Evolutionary conservation across 1,284 basidiomycete species (phyloP).

Genomic region (Acaromyces ingoldii): DNA sequence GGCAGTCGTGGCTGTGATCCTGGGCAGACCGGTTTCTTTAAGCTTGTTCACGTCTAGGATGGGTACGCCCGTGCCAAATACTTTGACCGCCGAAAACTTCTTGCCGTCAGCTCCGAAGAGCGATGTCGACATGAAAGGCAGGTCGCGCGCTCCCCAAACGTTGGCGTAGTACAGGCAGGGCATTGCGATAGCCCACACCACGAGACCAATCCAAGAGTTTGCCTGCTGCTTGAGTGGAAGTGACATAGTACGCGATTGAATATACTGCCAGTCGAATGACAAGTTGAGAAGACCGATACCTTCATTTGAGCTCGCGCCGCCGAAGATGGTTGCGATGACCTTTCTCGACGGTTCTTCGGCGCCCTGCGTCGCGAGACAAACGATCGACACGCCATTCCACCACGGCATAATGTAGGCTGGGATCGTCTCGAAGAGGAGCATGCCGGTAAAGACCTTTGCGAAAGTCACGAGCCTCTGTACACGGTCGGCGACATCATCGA

Average conservation of each 20-base stretch:
- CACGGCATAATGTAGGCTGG: conserved; percentile 56
- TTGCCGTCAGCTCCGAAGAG: conserved; percentile 16
- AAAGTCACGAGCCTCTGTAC: conserved; percentile 61
- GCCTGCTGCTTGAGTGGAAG: conserved; percentile 43
- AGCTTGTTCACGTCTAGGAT: conserved; percentile 33
- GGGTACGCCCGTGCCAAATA: neutral
- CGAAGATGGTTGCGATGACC: neutral
- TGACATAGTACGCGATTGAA: conserved; percentile 24
- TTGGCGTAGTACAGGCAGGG: conserved; percentile 48
- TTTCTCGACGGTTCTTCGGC: neutral
- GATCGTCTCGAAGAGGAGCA: conserved; percentile 40
- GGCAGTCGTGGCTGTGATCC: conserved; percentile 56
- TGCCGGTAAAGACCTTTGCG: conserved; percentile 55
- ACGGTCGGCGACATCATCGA: conserved; percentile 53
- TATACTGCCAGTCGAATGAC: conserved; percentile 40
- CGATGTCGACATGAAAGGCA: conserved; percentile 29
- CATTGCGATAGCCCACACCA: conserved; percentile 24
- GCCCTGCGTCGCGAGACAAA: conserved; percentile 59
- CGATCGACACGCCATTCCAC: conserved; percentile 43
- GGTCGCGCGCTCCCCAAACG: conserved; percentile 18
- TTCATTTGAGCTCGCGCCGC: conserved; percentile 22
- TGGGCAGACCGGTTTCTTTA: conserved; percentile 33
- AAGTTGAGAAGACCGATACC: conserved; percentile 41
- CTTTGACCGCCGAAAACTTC: conserved; percentile 42
- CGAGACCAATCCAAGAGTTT: conserved; percentile 36